Conservation (phyloP, 2,329 filamentous ascomycete species). For the Didymella segeticola region DNA sequence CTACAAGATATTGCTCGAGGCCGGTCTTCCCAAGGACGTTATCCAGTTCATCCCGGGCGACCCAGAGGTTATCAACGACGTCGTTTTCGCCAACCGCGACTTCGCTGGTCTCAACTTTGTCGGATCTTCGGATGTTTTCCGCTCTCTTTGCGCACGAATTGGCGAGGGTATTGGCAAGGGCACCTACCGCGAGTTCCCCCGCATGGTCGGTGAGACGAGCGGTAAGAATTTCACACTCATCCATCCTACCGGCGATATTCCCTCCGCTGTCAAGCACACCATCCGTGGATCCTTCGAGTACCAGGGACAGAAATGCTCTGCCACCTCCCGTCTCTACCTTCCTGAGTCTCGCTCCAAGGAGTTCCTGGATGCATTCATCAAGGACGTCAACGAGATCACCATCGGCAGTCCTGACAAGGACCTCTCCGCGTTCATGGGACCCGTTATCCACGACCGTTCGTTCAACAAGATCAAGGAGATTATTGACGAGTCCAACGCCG, state of each 20-base stretch:
- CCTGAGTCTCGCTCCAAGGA: slow-evolving; percentile 74
- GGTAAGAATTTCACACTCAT: slow-evolving; percentile 92
- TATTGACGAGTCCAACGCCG: slow-evolving; percentile 77
- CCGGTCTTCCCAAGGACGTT: slow-evolving; percentile 83
- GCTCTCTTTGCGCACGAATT: slow-evolving; percentile 83
- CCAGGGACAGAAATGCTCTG: slow-evolving; percentile 89
- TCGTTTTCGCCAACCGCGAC: slow-evolving; percentile 74
- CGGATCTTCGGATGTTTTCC: slow-evolving; percentile 88
- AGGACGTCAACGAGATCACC: slow-evolving; percentile 71
- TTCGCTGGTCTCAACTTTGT: slow-evolving; percentile 94
- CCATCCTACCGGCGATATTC: slow-evolving; percentile 75
- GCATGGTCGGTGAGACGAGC: slow-evolving; percentile 86
- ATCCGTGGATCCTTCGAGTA: slow-evolving; percentile 86
- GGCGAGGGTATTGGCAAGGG: slow-evolving; percentile 79
- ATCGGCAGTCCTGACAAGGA: slow-evolving; percentile 70
- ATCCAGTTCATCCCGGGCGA: slow-evolving; percentile 93
- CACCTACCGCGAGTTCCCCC: slow-evolving; percentile 81
- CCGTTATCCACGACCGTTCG: slow-evolving; percentile 79
- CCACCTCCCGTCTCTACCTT: slow-evolving; percentile 79
- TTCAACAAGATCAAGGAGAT: slow-evolving; percentile 79
- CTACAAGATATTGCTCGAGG: slow-evolving; percentile 89
- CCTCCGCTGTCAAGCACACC: slow-evolving; percentile 79
- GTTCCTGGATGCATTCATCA: slow-evolving; percentile 69
- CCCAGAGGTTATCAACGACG: slow-evolving; percentile 79
- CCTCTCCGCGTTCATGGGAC: slow-evolving; percentile 79